phyloP scores from a whole-genome alignment of 768 basidiomycete species.

The Auricularia auricula-judae region DNA sequence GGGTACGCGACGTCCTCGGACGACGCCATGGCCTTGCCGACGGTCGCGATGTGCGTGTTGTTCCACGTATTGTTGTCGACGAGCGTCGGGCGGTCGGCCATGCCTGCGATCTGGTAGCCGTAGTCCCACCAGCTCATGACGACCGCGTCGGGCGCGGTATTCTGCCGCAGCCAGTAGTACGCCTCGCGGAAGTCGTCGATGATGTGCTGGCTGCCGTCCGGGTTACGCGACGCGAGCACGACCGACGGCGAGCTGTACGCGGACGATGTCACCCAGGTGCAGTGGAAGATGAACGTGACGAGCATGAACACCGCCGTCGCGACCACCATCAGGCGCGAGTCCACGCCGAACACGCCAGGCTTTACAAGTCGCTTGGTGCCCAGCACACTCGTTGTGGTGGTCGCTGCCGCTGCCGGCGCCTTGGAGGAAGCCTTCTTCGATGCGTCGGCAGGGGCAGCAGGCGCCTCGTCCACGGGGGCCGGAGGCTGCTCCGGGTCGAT shows the following conservation, averaged over 20 bases:
- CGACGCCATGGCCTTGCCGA: constrained; percentile 96
- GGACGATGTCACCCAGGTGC: constrained; percentile 88
- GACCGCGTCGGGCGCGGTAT: constrained; percentile 84
- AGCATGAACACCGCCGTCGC: constrained; percentile 69
- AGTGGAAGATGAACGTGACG: constrained; percentile 86
- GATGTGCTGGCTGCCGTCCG: constrained; percentile 84
- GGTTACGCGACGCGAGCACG: constrained; percentile 67
- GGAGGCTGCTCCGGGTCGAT: constrained; percentile 74
- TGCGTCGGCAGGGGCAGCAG: constrained; percentile 20
- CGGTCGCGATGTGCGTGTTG: constrained; percentile 98
- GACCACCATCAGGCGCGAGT: constrained; percentile 68
- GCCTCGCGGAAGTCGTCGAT: constrained; percentile 99
- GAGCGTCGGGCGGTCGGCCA: constrained; percentile 92
- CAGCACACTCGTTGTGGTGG: not conserved
- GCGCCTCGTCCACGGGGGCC: constrained; percentile 7
- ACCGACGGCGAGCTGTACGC: constrained; percentile 98
- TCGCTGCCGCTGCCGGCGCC: constrained; percentile 26
- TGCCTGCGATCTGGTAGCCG: constrained; percentile 97
- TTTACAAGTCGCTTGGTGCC: constrained; percentile 4
- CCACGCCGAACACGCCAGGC: constrained; percentile 73
- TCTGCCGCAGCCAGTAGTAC: constrained; percentile 96
- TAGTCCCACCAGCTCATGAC: constrained; percentile 99
- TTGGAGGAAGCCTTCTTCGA: constrained; percentile 49
- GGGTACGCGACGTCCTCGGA: constrained; percentile 94
- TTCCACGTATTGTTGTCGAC: constrained; percentile 99